These are phyloP conservation scores for Aspergillus pseudonomiae DNA, from an alignment of 2,329 filamentous ascomycete species.

Conservation along the genomic window DNA sequence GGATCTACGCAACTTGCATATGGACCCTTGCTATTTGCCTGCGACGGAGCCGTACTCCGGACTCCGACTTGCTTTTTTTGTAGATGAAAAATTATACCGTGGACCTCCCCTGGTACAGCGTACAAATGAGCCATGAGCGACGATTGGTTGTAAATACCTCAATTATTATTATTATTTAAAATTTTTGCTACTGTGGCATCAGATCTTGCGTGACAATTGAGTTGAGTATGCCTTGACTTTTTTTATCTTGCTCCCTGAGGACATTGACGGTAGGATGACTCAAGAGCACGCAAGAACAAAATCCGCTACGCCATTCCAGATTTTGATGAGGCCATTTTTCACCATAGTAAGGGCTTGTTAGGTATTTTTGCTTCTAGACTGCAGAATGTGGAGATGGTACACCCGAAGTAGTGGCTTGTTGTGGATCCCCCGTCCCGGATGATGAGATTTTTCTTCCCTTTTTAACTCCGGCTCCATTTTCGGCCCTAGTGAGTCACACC, in stretches of 20 bases:
- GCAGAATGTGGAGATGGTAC: conserved; percentile 13
- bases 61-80: background rate
- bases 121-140: background rate
- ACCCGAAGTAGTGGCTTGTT: conserved; percentile 8
- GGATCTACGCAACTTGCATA: conserved; percentile 1
- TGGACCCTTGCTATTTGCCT: conserved; percentile 1
- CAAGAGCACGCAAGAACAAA: conserved; percentile 1
- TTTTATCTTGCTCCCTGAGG: background rate
- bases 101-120: background rate
- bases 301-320: conserved; percentile 14
- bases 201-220: conserved; percentile 2
- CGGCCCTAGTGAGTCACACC: conserved; percentile 30
- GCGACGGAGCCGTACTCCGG: conserved; percentile 3
- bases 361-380: conserved; percentile 20
- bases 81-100: background rate
- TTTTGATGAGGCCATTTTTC: conserved; percentile 23
- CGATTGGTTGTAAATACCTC: background rate
- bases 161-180: background rate
- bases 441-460: conserved; percentile 14
- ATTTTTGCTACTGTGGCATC: background rate
- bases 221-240: background rate
- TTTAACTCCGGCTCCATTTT: conserved; percentile 21
- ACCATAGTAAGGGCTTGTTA: conserved; percentile 15
- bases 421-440: conserved; percentile 16
- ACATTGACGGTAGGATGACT: conserved; percentile 6